Base-by-base conservation (phyloP, 768 basidiomycete genomes). In the Agaricus blazei region DNA sequence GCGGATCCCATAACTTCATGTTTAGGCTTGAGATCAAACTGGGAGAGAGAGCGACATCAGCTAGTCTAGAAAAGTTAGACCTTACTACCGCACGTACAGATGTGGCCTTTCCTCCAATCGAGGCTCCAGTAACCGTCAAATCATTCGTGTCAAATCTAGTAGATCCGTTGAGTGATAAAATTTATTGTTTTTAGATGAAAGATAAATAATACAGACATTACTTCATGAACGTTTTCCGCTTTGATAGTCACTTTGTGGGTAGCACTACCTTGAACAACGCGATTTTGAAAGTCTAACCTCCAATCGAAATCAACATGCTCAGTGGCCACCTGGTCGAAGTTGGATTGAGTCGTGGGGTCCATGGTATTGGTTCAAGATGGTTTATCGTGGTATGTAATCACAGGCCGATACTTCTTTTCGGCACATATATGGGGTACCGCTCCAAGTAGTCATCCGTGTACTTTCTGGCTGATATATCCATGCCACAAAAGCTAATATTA, bases 1-100 rank as follows among this genome's bases (percentile, higher is more conserved):
- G 90, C 84, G 26, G 87, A 82, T 19, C 94, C 94, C 82, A 92
- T 85, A 24, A 88, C 83, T 3, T 75, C 70, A 66, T 91, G 83
- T 43, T 82, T 78, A 4, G 75, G 64, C 47, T 79, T 79, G 5
- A 92, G 60, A 28, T 70, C 68, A 59, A 75, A 83, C 84, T 89
- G 52, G 31, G 55, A 46, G 28, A n/a, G 45, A 58, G 8, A 38
- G 3, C 40, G 19, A 23, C 28, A 14, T 24, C 9, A 37, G 37
- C 36, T 49, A 75, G 81, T 82, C 87, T 52, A 27, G 52, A 51
- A 40, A 31, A 24, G 5, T 34, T 11, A 34, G 19, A 34, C 2
- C 34, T 34, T n/a, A n/a, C 45, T 54, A 31, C 37, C 36, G 29
- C 31, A 70, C 80, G 57, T 56, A 86, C 87, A 58, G 75, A 44